Conservation (phyloP, 2,329 filamentous ascomycete genomes). For the Apiospora sp. region DNA sequence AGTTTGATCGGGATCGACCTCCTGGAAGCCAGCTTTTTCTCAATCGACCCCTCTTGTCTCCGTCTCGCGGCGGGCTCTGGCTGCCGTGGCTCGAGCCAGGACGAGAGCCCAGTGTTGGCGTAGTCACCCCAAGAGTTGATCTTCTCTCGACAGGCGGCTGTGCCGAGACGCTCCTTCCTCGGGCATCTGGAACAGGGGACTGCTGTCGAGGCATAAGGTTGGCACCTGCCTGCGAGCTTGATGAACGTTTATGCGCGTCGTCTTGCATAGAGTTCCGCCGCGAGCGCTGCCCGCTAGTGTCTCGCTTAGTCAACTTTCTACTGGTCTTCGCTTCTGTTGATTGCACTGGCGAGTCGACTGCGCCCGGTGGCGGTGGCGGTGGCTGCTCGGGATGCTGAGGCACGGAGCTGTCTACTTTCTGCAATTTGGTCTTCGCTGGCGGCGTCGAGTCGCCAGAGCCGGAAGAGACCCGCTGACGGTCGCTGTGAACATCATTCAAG, state of each 20-base stretch:
- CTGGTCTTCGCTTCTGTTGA: neutral
- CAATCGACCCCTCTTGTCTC: slow-evolving; percentile 50
- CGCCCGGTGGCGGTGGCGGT: slow-evolving; percentile 26
- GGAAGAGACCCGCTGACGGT: slow-evolving; percentile 23
- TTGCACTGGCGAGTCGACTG: neutral
- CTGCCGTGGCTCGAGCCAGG: slow-evolving; percentile 49
- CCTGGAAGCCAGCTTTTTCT: slow-evolving; percentile 64
- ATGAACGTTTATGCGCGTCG: slow-evolving; percentile 31
- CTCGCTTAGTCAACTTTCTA: slow-evolving; percentile 36
- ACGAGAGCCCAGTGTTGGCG: slow-evolving; percentile 32
- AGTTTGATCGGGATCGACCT: slow-evolving; percentile 59
- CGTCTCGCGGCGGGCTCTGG: slow-evolving; percentile 51
- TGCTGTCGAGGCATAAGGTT: slow-evolving; percentile 25
- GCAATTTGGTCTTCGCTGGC: slow-evolving; percentile 32
- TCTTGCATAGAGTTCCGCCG: slow-evolving; percentile 40
- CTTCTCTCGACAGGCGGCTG: slow-evolving; percentile 48
- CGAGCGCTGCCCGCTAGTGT: slow-evolving; percentile 37
- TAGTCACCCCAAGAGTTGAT: slow-evolving; percentile 33
- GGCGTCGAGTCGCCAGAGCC: slow-evolving; percentile 29
- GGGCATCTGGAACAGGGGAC: slow-evolving; percentile 45
- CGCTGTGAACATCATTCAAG: slow-evolving; percentile 26
- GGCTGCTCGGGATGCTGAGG: slow-evolving; percentile 23
- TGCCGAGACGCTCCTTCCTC: slow-evolving; percentile 57
- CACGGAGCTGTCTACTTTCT: slow-evolving; percentile 34
- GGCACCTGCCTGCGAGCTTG: slow-evolving; percentile 31